Percentiles rank a stretch among this genome's conserved stretches.
Conservation (phyloP, 1,284 basidiomycete species). For the Tausonia pullulans region DNA sequence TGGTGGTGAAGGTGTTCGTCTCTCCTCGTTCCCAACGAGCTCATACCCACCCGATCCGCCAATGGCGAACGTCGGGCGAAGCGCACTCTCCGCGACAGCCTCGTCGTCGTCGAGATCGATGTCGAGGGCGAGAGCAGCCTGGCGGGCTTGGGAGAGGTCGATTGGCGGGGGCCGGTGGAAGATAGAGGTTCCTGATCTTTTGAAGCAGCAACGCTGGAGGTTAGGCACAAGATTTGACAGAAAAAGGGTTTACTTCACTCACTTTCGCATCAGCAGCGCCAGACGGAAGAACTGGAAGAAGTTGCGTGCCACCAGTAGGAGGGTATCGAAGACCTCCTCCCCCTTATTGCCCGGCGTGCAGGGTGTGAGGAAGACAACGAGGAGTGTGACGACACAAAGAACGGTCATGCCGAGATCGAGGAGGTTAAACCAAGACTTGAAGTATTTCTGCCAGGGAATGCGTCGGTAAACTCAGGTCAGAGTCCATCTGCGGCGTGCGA, state of each 20-base stretch:
- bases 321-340: constrained; percentile 81
- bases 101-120: constrained; percentile 53
- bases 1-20: neutral
- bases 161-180: constrained; percentile 85
- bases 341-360: constrained; percentile 46
- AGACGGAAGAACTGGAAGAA: constrained; percentile 80
- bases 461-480: neutral
- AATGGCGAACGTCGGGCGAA: neutral
- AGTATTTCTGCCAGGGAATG: constrained; percentile 66
- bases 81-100: constrained; percentile 29
- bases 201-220: constrained; percentile 1
- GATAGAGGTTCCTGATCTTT: constrained; percentile 83
- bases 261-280: constrained; percentile 83
- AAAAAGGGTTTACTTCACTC: constrained; percentile 27
- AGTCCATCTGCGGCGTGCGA: too few relatives aligned
- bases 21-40: neutral
- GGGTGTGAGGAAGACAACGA: constrained; percentile 52
- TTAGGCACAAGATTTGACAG: neutral
- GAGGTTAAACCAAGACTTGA: constrained; percentile 80
- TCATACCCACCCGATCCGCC: constrained; percentile 16
- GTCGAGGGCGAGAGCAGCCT: constrained; percentile 42
- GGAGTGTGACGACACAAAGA: constrained; percentile 74
- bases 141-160: constrained; percentile 51
- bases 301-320: constrained; percentile 79
- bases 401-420: constrained; percentile 72